Evolutionary conservation across 805 yeast genomes (phyloP).

Genomic region (Suhomyces pyralidae): DNA sequence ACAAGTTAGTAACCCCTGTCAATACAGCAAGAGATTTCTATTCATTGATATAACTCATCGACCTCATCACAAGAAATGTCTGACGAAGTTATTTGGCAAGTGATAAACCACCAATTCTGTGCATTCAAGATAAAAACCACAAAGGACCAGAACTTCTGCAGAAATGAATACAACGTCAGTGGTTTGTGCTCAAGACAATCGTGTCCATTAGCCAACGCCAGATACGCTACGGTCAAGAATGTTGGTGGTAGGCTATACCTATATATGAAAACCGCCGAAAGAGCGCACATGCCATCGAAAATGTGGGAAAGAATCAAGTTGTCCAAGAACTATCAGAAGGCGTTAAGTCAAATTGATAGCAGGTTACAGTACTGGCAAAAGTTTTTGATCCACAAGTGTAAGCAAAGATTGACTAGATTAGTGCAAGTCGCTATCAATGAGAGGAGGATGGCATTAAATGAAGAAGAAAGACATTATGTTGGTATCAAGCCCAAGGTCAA

Average conservation of each 20-base stretch:
- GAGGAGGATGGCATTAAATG: constrained; percentile 85
- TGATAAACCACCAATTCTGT: constrained; percentile 92
- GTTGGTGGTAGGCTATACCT: constrained; percentile 76
- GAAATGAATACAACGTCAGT: constrained; percentile 93
- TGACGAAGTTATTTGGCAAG: constrained; percentile 94
- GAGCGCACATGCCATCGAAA: constrained; percentile 92
- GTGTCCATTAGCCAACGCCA: constrained; percentile 93
- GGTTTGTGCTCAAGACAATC: constrained; percentile 92
- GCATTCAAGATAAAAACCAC: constrained; percentile 89
- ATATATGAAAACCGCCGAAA: constrained; percentile 96
- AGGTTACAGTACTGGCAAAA: constrained; percentile 91
- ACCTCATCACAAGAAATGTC: constrained; percentile 32
- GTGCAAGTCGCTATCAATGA: constrained; percentile 96
- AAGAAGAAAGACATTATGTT: constrained; percentile 89
- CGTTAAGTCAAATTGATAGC: constrained; percentile 83
- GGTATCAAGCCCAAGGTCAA: constrained; percentile 92
- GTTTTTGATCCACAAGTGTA: constrained; percentile 86
- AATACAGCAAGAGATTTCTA: neutral
- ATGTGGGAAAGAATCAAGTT: constrained; percentile 94
- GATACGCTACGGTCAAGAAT: constrained; percentile 83
- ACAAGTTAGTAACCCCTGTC: neutral
- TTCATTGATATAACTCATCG: neutral
- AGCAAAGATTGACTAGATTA: constrained; percentile 90
- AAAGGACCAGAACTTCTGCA: constrained; percentile 86
- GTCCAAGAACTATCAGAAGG: constrained; percentile 84